Evolutionary conservation across 192 early-diverging fungal species (phyloP), one percentile per base, ranked within the genome.

Genomic region (Podila horticola): DNA sequence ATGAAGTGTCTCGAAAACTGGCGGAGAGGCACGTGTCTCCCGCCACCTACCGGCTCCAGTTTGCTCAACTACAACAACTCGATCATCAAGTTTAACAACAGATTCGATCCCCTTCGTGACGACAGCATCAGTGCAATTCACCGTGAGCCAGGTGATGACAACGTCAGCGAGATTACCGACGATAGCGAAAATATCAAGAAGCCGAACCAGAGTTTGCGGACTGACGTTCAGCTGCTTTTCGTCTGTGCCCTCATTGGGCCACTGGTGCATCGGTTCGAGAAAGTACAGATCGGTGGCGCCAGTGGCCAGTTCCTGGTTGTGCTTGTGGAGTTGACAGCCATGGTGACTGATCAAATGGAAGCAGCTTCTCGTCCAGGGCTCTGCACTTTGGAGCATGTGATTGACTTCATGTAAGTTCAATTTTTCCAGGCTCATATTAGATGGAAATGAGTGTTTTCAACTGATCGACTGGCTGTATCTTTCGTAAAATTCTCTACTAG

Each of bases 171-270:
- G 22, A 50, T 36, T 63, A 11, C 62, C 41, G 62, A 19, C 36
- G 24, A 69, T 11, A 34, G 22, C n/a, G 60, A 58, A 22, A 64
- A 60, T 57, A 66, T 29, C 58, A 79, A 74, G 67, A 75, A 91
- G 49, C 81, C 83, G 57, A 50, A 72, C 49, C 65, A 64, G 19
- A 64, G 69, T 17, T 48, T 79, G 36, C 59, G 70, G 19, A 91
- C 93, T 1, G 94, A 95, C 73, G 86, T 89, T 3, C 94, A 95
- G 62, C 66, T 94, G 13, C 83, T 93, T 29, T 95, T 93, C 62
- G 72, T 93, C 49, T 93, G 92, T 65, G 88, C 90, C 9, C 74
- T 93, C 34, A 65, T 94, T 22, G 94, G 94, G 6, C 94, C 94
- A 3, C 77, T 91, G 20, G 75, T 94, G 48, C 90, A 95, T 82